Base-by-base conservation (phyloP, 2,329 filamentous ascomycete genomes). In the Diaporthe eres region DNA sequence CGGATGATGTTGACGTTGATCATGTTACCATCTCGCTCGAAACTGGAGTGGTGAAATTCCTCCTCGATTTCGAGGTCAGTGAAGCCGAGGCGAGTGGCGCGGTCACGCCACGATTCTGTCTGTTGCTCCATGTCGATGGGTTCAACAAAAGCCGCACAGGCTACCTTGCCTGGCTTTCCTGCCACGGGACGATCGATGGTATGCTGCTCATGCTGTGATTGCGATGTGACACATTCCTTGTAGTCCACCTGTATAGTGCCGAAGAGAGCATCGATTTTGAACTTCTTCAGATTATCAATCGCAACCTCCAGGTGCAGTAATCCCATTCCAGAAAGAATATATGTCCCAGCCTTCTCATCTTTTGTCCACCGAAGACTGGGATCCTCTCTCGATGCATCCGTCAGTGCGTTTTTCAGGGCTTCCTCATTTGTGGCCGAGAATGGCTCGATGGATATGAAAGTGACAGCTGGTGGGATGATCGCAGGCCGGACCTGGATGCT, bases 181-280 rank as follows among this genome's bases (percentile, higher is more conserved):
- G 94, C 94, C 28, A 98, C 91, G 6, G 94, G 91, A 58, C 92
- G 93, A 80, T 98, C 95, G 81, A 95, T 95, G 6, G 92, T 86
- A 71, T 90, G 89, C 34, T 89, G 90, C 51, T 92, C 88, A 0
- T 90, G 85, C 0, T 83, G 82, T 0, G 92, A 93, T 0, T 88
- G 80, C 4, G 87, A 86, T 0, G 92, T 90, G 13, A 97, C 86
- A 65, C 92, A 93, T 85, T 99, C 97, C 73, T 97, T 93, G 85
- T 98, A 99, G 79, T 97, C 95, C 76, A 99, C 98, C 80, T 98
- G 94, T 77, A 99, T 98, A 72, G 92, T 93, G 17, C 96, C 96
- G 87, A 98, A 98, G 86, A 92, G 77, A 88, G 95, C 89, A 91
- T 98, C 83, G 88, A 89, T 95, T 83, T 97, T 98, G 85, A 98